These are phyloP conservation scores for Candida odintsovae DNA, from an alignment of 805 yeast genomes.

Conservation along the genomic window DNA sequence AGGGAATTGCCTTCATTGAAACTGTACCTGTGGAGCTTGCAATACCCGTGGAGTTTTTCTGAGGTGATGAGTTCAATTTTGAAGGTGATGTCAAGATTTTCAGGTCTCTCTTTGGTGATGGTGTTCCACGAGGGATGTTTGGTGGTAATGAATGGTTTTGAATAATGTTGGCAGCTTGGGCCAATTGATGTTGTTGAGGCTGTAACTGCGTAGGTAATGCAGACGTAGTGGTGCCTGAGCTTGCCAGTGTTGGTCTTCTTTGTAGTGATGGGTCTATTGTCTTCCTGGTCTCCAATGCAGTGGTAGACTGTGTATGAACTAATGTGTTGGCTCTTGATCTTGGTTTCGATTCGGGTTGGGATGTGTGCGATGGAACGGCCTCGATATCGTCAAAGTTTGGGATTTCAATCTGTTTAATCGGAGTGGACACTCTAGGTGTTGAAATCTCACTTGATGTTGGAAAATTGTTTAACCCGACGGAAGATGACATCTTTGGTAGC, in stretches of 20 bases:
- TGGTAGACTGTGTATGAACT: slow-evolving; percentile 17
- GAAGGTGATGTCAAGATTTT: slow-evolving; percentile 25
- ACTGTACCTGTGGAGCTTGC: slow-evolving; percentile 25
- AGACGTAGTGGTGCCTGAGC: background rate
- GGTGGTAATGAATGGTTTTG: slow-evolving; percentile 8
- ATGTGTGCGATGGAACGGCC: slow-evolving; percentile 17
- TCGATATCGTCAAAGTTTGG: slow-evolving; percentile 54
- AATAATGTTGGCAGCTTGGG: background rate
- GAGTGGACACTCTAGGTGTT: slow-evolving; percentile 39
- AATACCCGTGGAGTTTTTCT: slow-evolving; percentile 23
- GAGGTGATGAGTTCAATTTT: slow-evolving; percentile 27
- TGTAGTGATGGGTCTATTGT: slow-evolving; percentile 15
- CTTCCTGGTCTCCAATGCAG: slow-evolving; percentile 17
- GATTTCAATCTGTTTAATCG: slow-evolving; percentile 60
- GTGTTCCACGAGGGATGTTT: slow-evolving; percentile 29
- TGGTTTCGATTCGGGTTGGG: slow-evolving; percentile 8
- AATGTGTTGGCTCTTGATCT: slow-evolving; percentile 28
- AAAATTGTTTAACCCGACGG: slow-evolving; percentile 14
- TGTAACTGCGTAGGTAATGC: background rate
- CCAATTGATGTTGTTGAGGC: slow-evolving; percentile 2
- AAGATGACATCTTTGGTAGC: slow-evolving; percentile 18
- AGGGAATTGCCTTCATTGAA: slow-evolving; percentile 30
- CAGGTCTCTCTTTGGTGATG: slow-evolving; percentile 39
- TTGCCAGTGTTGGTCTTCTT: slow-evolving; percentile 19
- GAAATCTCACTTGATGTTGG: slow-evolving; percentile 9